Conservation (phyloP, 805 yeast species). For the Huiozyma sinensis region DNA sequence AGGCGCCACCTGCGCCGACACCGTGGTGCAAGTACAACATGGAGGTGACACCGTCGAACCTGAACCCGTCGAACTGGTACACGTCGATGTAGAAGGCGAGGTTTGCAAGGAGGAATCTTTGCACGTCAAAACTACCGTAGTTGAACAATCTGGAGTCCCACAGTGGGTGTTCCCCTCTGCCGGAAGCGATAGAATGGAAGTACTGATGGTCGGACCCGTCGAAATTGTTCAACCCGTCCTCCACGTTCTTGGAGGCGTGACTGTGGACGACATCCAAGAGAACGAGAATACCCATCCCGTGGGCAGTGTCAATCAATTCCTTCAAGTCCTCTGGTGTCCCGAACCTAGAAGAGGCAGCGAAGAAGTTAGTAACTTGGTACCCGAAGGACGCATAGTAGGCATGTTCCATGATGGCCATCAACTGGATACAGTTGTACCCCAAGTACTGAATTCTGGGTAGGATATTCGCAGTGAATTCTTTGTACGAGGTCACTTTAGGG, state of each 20-base stretch:
- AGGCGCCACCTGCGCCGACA: constrained; percentile 67
- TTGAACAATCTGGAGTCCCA: constrained; percentile 97
- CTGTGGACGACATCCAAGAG: constrained; percentile 90
- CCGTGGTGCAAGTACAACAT: constrained; percentile 93
- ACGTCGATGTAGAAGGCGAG: constrained; percentile 74
- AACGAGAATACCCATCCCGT: constrained; percentile 75
- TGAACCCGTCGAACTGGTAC: constrained; percentile 84
- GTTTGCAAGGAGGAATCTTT: constrained; percentile 76
- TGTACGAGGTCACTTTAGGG: constrained; percentile 73
- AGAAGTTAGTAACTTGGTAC: constrained; percentile 90
- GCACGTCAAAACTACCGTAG: constrained; percentile 83
- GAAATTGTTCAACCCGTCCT: constrained; percentile 84
- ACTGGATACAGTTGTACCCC: constrained; percentile 87
- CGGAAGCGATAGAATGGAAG: constrained; percentile 69
- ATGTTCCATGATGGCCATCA: constrained; percentile 98
- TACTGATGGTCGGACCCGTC: constrained; percentile 94
- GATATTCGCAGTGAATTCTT: constrained; percentile 68
- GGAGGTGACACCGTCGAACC: constrained; percentile 94
- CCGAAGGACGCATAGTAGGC: constrained; percentile 98
- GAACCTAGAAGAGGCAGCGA: constrained; percentile 79
- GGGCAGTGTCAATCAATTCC: constrained; percentile 86
- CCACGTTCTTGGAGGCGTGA: constrained; percentile 89
- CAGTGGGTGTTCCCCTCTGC: constrained; percentile 74
- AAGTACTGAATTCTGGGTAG: constrained; percentile 76
- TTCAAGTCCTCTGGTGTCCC: constrained; percentile 95